Conservation (phyloP, 2,329 filamentous ascomycete species). For the Sclerotiophoma versabilis region DNA sequence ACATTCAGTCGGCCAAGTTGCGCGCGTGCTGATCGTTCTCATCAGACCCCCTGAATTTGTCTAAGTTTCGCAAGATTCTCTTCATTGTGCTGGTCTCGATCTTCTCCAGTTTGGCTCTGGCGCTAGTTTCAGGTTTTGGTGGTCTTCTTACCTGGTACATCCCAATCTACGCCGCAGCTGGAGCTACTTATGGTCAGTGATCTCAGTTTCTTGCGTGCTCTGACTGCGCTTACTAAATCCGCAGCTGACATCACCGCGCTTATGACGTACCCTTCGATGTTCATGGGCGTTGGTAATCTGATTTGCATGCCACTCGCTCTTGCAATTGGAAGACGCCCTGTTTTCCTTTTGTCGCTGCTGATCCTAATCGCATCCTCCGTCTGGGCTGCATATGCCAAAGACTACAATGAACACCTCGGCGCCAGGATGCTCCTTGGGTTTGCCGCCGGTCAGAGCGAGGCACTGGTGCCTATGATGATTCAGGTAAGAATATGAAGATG, state of each 20-base stretch:
- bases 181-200: constrained; percentile 39
- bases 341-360: constrained; percentile 25
- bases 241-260: constrained; percentile 49
- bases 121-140: constrained; percentile 53
- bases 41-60: constrained; percentile 42
- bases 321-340: constrained; percentile 30
- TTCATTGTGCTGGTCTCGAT: constrained; percentile 37
- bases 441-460: constrained; percentile 54
- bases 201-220: too few species aligned
- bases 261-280: constrained; percentile 38
- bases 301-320: constrained; percentile 30
- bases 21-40: constrained; percentile 12
- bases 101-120: constrained; percentile 50
- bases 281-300: constrained; percentile 34
- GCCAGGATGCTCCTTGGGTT: constrained; percentile 51
- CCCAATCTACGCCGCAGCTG: constrained; percentile 46
- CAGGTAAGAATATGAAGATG: constrained; percentile 18
- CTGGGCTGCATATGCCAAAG: constrained; percentile 19
- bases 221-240: neutral
- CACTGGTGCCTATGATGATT: constrained; percentile 53
- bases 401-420: constrained; percentile 46
- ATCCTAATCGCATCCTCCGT: constrained; percentile 19
- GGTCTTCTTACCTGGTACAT: constrained; percentile 54
- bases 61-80: constrained; percentile 37
- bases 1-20: neutral